These are phyloP conservation scores for Solanum acaule DNA, from an alignment of 257 asterid genomes.

Conservation along the genomic window DNA sequence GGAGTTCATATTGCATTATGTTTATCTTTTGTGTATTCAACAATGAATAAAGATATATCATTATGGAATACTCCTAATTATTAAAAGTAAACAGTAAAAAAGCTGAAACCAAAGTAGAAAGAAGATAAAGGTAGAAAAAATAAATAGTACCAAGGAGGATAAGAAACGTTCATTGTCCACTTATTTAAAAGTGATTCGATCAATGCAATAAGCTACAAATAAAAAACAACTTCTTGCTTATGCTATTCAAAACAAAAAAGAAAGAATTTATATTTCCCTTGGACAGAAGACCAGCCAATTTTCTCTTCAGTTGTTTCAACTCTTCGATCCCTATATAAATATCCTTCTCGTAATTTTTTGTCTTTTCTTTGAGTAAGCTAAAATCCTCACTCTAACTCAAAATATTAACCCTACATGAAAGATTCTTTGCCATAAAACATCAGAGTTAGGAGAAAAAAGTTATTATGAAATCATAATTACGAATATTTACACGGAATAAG, in stretches of 20 bases:
- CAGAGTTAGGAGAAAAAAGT: not conserved
- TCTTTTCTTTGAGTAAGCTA: not conserved
- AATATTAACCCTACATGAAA: not conserved
- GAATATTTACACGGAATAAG: slow-evolving; percentile 14
- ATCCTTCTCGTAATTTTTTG: not conserved
- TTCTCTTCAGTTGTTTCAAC: not conserved
- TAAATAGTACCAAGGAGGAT: not conserved
- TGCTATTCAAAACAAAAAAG: not conserved
- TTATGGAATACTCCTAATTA: not conserved
- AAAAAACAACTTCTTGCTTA: not conserved
- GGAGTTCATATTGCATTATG: not conserved
- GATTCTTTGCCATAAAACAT: not conserved
- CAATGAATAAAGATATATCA: not conserved
- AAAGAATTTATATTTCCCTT: not conserved
- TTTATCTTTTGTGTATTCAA: not conserved
- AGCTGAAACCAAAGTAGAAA: not conserved
- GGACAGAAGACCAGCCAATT: not conserved
- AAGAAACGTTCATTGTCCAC: not conserved
- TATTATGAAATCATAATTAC: not conserved
- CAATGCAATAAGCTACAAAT: not conserved
- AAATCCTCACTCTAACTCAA: not conserved
- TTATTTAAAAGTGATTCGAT: not conserved
- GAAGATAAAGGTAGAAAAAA: not conserved
- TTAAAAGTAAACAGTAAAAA: not conserved
- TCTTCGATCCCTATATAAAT: not conserved